Base-by-base conservation (phyloP, 768 basidiomycete genomes). In the Tylopilus plumbeoviolaceoides region DNA sequence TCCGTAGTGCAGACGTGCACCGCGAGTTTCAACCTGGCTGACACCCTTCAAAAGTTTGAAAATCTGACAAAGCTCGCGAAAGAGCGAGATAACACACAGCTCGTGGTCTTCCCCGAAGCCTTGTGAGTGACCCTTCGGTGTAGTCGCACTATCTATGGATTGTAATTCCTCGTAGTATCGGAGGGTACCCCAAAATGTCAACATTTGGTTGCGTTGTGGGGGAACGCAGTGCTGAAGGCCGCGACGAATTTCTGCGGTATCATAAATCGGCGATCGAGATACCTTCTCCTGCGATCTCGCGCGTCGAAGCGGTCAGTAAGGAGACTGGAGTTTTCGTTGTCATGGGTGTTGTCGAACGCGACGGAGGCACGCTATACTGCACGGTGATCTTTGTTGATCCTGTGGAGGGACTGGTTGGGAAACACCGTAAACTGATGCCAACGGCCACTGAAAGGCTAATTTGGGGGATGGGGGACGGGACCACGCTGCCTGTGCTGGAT, bases 381-480 rank as follows among this genome's bases (percentile, higher is more conserved):
- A 80, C 81, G 0, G 78, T 65, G 9, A 70, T 83, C 18, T 84
- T 83, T 63, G 73, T 84, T 21, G 75, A 80, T 58, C 81, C 83
- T 0, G 54, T 57, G 17, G 58, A 73, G 40, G 83, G 83, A 2
- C 72, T 76, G 25, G 62, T 84, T n/a, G 81, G 73, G 35, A 84
- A 84, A 62, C 81, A 85, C 61, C 75, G 85, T 15, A 86, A 86
- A 69, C 60, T 86, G 21, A 70, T 82, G 59, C 85, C 85, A 3
- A 87, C 85, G 8, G 84, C 72, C 0, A 56, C 70, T 47, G 85
- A 87, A 60, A 70, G 83, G 23, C 61, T 82, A 14, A 75, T 86
- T 31, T 87, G 84, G 85, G 82, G 82, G 4, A 74, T 74, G 53
- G 84, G 84, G 1, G 77, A 83, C 53, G 78, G 75, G 9, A 72